phyloP scores from a whole-genome alignment of 768 basidiomycete genomes.

The Leccinum variicolor region DNA sequence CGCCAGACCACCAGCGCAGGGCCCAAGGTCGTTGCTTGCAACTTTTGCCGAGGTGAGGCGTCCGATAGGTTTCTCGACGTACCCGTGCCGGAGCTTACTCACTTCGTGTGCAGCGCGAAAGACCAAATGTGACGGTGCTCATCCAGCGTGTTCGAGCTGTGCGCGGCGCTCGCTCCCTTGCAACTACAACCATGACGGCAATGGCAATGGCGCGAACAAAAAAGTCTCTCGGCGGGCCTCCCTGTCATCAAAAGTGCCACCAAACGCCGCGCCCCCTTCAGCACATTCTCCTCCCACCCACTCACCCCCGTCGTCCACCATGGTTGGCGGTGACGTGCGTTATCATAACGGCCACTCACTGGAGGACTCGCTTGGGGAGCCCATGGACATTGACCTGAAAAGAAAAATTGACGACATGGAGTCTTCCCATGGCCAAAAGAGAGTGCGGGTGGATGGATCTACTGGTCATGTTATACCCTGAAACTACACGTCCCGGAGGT shows the following conservation, averaged over 20 bases:
- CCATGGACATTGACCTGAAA: conserved; percentile 58
- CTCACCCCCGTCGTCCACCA: conserved; percentile 43
- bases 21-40: conserved; percentile 85
- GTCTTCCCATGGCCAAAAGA: conserved; percentile 55
- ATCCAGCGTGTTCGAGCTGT: conserved; percentile 82
- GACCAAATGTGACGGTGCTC: conserved; percentile 86
- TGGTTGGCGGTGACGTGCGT: conserved; percentile 31
- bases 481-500: conserved; percentile 31
- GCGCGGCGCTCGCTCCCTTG: conserved; percentile 71
- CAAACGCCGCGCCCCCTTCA: conserved; percentile 28
- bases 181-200: conserved; percentile 73
- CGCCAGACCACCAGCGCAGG: conserved; percentile 65
- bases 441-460: conserved; percentile 64
- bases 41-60: conserved; percentile 78
- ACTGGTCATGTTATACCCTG: conserved; percentile 53
- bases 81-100: conserved; percentile 6
- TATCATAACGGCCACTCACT: conserved; percentile 34
- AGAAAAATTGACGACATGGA: conserved; percentile 55
- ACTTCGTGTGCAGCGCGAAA: conserved; percentile 59
- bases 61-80: background rate
- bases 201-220: conserved; percentile 26
- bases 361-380: conserved; percentile 40
- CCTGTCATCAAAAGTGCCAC: conserved; percentile 41
- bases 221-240: conserved; percentile 51
- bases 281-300: conserved; percentile 52